phyloP scores from a whole-genome alignment of 148 eudicot species.

The Silene latifolia region DNA sequence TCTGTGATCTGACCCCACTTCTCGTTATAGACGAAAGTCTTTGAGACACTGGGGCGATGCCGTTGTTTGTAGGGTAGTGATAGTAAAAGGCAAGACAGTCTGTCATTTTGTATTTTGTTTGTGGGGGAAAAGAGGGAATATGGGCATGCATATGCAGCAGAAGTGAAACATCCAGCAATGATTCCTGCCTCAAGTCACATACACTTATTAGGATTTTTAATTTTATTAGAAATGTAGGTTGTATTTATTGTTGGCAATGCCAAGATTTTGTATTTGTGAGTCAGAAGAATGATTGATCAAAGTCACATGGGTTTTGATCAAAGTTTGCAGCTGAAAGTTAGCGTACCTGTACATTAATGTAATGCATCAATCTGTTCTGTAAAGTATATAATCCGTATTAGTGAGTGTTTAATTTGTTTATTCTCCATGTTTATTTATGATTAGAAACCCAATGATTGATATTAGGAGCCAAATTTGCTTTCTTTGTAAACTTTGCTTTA shows the following conservation, averaged over 20 bases:
- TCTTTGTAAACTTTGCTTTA: conserved; percentile 31
- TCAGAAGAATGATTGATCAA: conserved; percentile 16
- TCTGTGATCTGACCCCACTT: not conserved
- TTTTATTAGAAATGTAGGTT: conserved; percentile 6
- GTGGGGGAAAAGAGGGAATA: conserved; percentile 15
- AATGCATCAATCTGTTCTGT: conserved; percentile 30
- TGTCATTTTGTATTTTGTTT: conserved; percentile 30
- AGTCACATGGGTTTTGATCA: conserved; percentile 32
- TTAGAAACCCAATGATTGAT: conserved; percentile 21
- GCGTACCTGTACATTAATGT: conserved; percentile 31
- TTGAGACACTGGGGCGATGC: not conserved
- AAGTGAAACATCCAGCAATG: conserved; percentile 26
- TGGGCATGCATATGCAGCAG: conserved; percentile 24
- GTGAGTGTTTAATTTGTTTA: conserved; percentile 26
- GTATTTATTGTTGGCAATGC: conserved; percentile 20
- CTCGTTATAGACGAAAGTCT: not conserved
- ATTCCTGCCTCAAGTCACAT: conserved; percentile 21
- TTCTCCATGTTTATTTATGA: too few species aligned
- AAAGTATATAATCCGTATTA: conserved; percentile 28
- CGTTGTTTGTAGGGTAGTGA: conserved; percentile 26
- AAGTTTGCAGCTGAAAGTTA: conserved; percentile 21
- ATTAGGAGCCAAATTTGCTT: conserved; percentile 24
- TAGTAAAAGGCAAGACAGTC: conserved; percentile 22
- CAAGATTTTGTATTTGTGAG: conserved; percentile 26
- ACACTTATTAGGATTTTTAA: conserved; percentile 12